Conservation (phyloP, 2,329 filamentous ascomycete species). For the Graphium sp. region DNA sequence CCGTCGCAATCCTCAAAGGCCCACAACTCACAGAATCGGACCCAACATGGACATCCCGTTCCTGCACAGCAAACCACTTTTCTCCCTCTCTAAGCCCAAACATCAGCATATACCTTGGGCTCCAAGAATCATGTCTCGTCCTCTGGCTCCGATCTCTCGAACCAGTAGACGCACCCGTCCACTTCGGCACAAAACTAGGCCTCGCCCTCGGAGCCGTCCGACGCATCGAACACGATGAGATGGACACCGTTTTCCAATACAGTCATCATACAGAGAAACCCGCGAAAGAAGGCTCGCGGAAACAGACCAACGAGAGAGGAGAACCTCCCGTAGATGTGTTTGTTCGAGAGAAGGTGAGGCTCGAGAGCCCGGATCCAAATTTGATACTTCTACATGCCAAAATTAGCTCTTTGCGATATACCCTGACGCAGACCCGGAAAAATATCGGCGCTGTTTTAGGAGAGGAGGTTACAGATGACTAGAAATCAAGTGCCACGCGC, state of each 20-base stretch:
- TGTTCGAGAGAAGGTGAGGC: constrained; percentile 76
- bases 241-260: constrained; percentile 58
- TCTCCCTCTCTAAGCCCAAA: constrained; percentile 29
- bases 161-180: constrained; percentile 43
- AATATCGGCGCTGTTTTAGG: constrained; percentile 69
- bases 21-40: constrained; percentile 20
- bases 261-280: constrained; percentile 11
- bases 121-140: constrained; percentile 55
- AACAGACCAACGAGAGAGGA: not conserved
- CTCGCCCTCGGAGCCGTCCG: constrained; percentile 49
- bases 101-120: constrained; percentile 57
- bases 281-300: not conserved
- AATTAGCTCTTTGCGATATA: constrained; percentile 59
- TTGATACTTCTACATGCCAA: constrained; percentile 74
- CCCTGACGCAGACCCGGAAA: constrained; percentile 49
- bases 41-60: constrained; percentile 24
- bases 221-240: constrained; percentile 61
- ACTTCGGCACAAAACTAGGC: constrained; percentile 49
- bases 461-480: too few relatives aligned
- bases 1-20: constrained; percentile 38
- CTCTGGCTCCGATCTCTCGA: constrained; percentile 56
- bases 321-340: constrained; percentile 41
- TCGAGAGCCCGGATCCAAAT: constrained; percentile 80
- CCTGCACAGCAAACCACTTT: constrained; percentile 26
- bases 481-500: too few relatives aligned